Conservation (phyloP, 352 stramenopile species). For the Bremia lactucae region DNA sequence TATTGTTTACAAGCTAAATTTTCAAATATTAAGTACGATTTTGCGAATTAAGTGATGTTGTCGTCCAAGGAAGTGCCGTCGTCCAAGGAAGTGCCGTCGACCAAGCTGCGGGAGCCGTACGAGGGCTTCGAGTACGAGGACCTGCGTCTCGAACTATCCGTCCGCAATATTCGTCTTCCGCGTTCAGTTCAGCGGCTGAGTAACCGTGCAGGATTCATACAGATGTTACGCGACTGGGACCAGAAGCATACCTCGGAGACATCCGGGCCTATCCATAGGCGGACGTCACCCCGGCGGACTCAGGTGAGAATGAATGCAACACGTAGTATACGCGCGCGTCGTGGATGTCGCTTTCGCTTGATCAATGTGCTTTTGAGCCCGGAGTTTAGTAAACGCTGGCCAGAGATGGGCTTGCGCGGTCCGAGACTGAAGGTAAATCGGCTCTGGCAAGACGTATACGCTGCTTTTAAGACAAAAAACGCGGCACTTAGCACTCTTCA, state of each 20-base stretch:
- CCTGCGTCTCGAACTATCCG: slow-evolving; percentile 24
- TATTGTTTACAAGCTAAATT: too few species aligned
- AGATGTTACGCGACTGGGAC: slow-evolving; percentile 29
- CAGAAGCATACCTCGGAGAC: neutral
- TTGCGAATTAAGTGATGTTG: too few species aligned
- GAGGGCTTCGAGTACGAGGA: slow-evolving; percentile 22
- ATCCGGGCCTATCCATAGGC: neutral
- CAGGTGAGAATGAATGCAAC: slow-evolving; percentile 1
- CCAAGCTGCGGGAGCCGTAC: slow-evolving; percentile 33
- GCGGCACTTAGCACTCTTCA: slow-evolving; percentile 40
- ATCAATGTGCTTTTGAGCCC: slow-evolving; percentile 59
- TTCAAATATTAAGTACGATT: too few species aligned
- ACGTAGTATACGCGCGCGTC: slow-evolving; percentile 20
- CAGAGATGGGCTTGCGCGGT: slow-evolving; percentile 27
- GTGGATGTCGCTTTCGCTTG: slow-evolving; percentile 55
- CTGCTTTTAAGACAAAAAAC: slow-evolving; percentile 36
- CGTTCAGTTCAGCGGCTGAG: slow-evolving; percentile 7
- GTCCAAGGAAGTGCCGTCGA: slow-evolving; percentile 3
- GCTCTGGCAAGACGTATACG: slow-evolving; percentile 54
- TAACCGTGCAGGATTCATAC: slow-evolving; percentile 18
- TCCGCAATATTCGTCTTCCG: slow-evolving; percentile 16
- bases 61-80: too few species aligned
- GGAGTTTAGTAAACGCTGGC: slow-evolving; percentile 41
- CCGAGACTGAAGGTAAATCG: slow-evolving; percentile 23
- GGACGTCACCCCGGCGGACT: slow-evolving; percentile 1